Evolutionary conservation across 352 stramenopile genomes (phyloP).

Genomic region (Pythium aristosporum): DNA sequence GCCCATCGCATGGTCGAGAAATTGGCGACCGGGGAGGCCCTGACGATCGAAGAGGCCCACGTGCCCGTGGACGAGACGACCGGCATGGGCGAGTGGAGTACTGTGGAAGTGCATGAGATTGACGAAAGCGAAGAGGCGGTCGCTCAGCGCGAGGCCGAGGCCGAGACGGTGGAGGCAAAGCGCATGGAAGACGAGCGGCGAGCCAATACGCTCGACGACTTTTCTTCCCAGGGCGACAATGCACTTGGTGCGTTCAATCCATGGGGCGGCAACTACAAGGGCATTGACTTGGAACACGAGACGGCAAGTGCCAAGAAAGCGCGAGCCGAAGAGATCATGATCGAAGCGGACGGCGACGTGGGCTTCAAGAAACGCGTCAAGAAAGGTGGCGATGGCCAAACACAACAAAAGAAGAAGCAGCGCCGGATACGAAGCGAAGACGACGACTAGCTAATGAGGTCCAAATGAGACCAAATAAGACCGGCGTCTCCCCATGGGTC

Average conservation of each 20-base stretch:
- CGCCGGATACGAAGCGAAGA: constrained; percentile 65
- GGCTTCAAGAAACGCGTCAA: constrained; percentile 74
- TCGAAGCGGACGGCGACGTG: constrained; percentile 50
- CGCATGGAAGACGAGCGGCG: constrained; percentile 51
- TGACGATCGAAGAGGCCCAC: constrained; percentile 37
- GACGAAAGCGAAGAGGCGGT: constrained; percentile 74
- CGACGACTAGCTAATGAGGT: constrained; percentile 35
- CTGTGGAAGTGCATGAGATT: constrained; percentile 67
- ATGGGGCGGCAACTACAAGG: constrained; percentile 83
- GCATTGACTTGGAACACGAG: constrained; percentile 59
- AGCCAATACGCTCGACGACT: constrained; percentile 61
- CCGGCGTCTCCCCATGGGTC: too few relatives aligned
- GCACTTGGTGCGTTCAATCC: constrained; percentile 80
- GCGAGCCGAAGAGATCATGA: constrained; percentile 53
- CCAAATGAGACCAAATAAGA: neutral
- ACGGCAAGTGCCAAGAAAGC: constrained; percentile 23
- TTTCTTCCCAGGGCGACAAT: constrained; percentile 66
- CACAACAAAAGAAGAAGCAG: constrained; percentile 57
- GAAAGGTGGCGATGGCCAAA: neutral
- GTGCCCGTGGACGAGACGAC: constrained; percentile 53
- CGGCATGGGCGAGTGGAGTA: constrained; percentile 83
- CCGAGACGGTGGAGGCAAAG: constrained; percentile 37
- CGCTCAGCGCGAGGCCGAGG: constrained; percentile 44
- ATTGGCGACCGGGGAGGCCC: constrained; percentile 32
- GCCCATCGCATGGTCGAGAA: constrained; percentile 64